These are phyloP conservation scores for Crotalaria pallida DNA, from an alignment of 306 rosid genomes.

Conservation along the genomic window DNA sequence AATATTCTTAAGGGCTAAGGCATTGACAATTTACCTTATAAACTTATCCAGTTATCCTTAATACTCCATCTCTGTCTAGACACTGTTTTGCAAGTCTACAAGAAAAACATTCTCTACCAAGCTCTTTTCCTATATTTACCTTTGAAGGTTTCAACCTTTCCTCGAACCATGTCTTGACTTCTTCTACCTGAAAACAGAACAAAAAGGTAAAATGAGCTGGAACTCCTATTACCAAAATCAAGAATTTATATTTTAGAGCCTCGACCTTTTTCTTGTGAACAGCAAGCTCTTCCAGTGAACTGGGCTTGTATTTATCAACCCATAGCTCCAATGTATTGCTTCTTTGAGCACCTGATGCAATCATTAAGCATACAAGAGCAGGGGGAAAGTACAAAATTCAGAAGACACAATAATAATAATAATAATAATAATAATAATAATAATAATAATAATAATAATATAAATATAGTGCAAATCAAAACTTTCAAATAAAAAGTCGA, in stretches of 20 bases:
- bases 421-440: too few relatives aligned
- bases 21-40: conserved; percentile 1
- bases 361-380: conserved; percentile 14
- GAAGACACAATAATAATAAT: background rate
- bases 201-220: background rate
- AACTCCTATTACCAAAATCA: conserved; percentile 8
- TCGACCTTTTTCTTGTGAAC: conserved; percentile 88
- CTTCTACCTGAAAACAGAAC: conserved; percentile 61
- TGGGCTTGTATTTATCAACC: conserved; percentile 81
- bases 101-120: background rate
- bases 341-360: conserved; percentile 42
- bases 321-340: conserved; percentile 51
- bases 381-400: background rate
- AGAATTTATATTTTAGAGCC: background rate
- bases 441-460: too few relatives aligned
- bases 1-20: background rate
- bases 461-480: background rate
- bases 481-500: background rate
- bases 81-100: background rate
- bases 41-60: background rate
- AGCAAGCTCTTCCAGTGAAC: conserved; percentile 69
- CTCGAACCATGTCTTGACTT: conserved; percentile 74
- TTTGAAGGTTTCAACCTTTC: conserved; percentile 59
- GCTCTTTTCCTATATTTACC: conserved; percentile 38
- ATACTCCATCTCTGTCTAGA: background rate